Evolutionary conservation across 306 rosid species (phyloP), one percentile per base, ranked within the genome.

Genomic region (Vicia villosa): DNA sequence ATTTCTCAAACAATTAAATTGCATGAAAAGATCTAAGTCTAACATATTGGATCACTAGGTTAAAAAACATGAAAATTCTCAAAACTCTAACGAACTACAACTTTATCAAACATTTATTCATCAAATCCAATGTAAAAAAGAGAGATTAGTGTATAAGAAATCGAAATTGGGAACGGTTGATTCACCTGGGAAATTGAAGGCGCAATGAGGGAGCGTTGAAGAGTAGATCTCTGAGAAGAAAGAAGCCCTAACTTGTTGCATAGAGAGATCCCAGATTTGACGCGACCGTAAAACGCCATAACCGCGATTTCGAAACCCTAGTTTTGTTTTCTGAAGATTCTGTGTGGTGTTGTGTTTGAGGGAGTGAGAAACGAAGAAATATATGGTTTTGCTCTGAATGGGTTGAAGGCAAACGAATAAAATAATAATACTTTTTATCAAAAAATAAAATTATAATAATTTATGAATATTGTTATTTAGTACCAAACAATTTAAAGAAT

Each of bases 231-330:
- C 50, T 68, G 80, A 41, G 90, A 77, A 59, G 63, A n/a, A 51
- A 84, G 67, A 70, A 63, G 50, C 70, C 65, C 16, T 30, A 69
- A 68, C 64, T 87, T 86, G 74, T 77, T 66, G 68, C 78, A 36
- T 73, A 85, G 68, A 56, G 89, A 73, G 41, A 85, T 65, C 66
- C 85, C 83, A 79, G 95, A 88, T 84, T 88, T 86, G 77, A 87
- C 68, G 64, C 91, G 84, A 40, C 79, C 66, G 74, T 66, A 77
- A 20, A 79, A 66, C 57, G 95, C 96, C 96, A 90, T 87, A 41
- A 19, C 71, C 5, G 68, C 49, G 19, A 68, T 75, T 41, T 30
- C 11, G 38, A 63, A 89, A 85, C 87, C 96, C 93, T 83, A 83
- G 43, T 62, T 63, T 63, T 32, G 16, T 11, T 42, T 76, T 61